Conservation (phyloP, 352 stramenopile species). For the Pythium utonaiense region DNA sequence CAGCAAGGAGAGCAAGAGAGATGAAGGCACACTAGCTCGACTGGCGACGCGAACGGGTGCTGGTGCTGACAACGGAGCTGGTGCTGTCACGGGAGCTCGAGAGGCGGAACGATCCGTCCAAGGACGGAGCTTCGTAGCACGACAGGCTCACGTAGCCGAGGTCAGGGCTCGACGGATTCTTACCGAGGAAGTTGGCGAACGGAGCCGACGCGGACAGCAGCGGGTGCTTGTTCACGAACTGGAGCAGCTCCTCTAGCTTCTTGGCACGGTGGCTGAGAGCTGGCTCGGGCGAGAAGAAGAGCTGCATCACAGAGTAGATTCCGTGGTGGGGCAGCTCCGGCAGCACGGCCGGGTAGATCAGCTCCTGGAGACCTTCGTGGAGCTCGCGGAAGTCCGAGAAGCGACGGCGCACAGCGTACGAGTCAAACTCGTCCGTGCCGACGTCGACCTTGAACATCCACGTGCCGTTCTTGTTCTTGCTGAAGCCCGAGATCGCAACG, state of each 20-base stretch:
- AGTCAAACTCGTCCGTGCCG: slow-evolving; percentile 44
- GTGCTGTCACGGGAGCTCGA: slow-evolving; percentile 3
- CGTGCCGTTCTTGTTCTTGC: slow-evolving; percentile 58
- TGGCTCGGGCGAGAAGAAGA: slow-evolving; percentile 62
- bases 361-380: slow-evolving; percentile 45
- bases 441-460: slow-evolving; percentile 82
- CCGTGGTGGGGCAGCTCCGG: slow-evolving; percentile 61
- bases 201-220: slow-evolving; percentile 33
- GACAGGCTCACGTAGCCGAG: slow-evolving; percentile 70
- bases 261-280: slow-evolving; percentile 47
- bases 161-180: slow-evolving; percentile 62
- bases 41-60: slow-evolving; percentile 8
- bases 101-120: slow-evolving; percentile 28
- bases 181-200: slow-evolving; percentile 65
- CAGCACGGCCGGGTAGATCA: slow-evolving; percentile 22
- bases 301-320: slow-evolving; percentile 60
- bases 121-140: slow-evolving; percentile 58
- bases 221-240: slow-evolving; percentile 56
- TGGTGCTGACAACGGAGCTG: too few species aligned
- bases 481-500: slow-evolving; percentile 64
- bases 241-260: slow-evolving; percentile 51
- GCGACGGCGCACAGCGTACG: slow-evolving; percentile 64
- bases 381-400: slow-evolving; percentile 77
- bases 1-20: slow-evolving; percentile 6
- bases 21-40: slow-evolving; percentile 11